phyloP scores from a whole-genome alignment of 176 grass and related monocot genomes.

The Avena sativa region DNA sequence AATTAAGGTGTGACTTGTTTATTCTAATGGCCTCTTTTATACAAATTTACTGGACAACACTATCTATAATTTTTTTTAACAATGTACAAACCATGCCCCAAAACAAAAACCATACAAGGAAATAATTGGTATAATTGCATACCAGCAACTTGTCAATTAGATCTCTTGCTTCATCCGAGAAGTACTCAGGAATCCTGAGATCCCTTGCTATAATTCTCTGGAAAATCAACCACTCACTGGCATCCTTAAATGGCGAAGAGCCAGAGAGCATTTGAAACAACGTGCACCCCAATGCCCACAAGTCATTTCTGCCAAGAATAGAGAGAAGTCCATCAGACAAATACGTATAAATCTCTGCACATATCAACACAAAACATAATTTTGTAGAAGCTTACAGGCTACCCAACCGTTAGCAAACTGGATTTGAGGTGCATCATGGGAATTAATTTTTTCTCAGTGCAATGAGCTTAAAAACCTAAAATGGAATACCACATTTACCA shows the following conservation, averaged over 20 bases:
- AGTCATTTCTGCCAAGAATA: slow-evolving; percentile 79
- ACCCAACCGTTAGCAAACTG: neutral
- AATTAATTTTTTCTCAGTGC: neutral
- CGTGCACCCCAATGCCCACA: slow-evolving; percentile 96
- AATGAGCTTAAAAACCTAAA: neutral
- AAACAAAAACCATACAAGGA: slow-evolving; percentile 10
- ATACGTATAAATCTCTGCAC: neutral
- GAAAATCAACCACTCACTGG: slow-evolving; percentile 95
- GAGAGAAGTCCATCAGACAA: slow-evolving; percentile 31
- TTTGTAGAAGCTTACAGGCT: neutral
- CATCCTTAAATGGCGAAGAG: slow-evolving; percentile 95
- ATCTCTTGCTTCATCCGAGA: slow-evolving; percentile 84
- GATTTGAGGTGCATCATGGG: neutral
- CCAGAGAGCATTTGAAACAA: slow-evolving; percentile 99
- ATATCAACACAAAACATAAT: slow-evolving; percentile 16
- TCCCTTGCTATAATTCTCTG: slow-evolving; percentile 94
- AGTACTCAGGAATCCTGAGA: slow-evolving; percentile 81
- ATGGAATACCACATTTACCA: neutral
- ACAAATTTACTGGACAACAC: neutral
- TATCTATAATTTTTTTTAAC: neutral
- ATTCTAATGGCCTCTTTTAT: neutral
- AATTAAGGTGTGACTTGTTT: neutral
- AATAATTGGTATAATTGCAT: slow-evolving; percentile 31
- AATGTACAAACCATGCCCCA: neutral
- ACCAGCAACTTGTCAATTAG: slow-evolving; percentile 95